Evolutionary conservation across 2,329 filamentous ascomycete species (phyloP).

Genomic region (Torrubiellomyces zombiae): DNA sequence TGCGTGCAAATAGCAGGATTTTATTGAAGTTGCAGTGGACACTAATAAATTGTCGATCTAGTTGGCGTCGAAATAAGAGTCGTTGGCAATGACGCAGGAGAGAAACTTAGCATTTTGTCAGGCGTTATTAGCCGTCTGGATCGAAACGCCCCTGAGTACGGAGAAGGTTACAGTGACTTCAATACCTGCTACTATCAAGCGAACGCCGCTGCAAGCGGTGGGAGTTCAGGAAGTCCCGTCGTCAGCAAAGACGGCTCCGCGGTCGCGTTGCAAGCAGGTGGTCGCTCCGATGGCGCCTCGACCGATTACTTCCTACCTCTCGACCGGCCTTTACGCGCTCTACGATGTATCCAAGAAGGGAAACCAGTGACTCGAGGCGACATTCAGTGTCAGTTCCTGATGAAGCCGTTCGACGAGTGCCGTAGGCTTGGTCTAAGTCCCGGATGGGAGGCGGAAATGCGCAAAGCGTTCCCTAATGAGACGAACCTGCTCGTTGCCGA

Average conservation of each 20-base stretch:
- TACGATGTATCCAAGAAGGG: constrained; percentile 67
- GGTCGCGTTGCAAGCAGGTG: constrained; percentile 85
- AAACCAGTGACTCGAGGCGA: constrained; percentile 72
- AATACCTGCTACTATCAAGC: constrained; percentile 94
- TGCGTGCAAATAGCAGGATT: not conserved
- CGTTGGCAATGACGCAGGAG: constrained; percentile 94
- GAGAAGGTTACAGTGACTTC: constrained; percentile 96
- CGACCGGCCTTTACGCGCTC: constrained; percentile 72
- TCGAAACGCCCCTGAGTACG: constrained; percentile 92
- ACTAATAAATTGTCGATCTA: constrained; percentile 10
- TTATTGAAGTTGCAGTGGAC: not conserved
- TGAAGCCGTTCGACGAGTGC: constrained; percentile 97
- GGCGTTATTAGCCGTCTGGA: constrained; percentile 94
- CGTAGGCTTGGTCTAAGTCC: constrained; percentile 70
- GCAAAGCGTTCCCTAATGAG: constrained; percentile 74
- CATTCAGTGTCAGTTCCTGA: constrained; percentile 94
- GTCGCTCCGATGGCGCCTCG: constrained; percentile 82
- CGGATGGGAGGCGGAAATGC: constrained; percentile 72
- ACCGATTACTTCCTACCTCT: constrained; percentile 96
- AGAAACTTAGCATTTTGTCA: constrained; percentile 94
- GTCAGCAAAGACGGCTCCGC: constrained; percentile 89
- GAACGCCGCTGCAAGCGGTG: constrained; percentile 88
- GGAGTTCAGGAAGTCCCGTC: constrained; percentile 94
- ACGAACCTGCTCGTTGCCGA: constrained; percentile 96
- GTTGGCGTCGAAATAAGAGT: constrained; percentile 92